Base-by-base conservation (phyloP, 441 rosid species). In the Jatropha podagrica region DNA sequence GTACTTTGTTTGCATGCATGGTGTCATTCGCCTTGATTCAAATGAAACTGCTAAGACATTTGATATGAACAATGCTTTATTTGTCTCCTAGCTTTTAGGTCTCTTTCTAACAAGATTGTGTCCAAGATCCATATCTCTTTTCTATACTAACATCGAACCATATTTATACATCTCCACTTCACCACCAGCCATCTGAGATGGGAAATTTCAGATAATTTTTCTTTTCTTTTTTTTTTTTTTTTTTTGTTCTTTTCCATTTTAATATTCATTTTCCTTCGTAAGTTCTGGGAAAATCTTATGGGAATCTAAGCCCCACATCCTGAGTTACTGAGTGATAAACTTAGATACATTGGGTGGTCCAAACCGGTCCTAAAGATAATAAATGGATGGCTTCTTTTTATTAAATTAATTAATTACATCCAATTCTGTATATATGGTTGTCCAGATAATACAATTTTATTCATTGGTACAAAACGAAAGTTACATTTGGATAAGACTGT, bases 41-140 rank as follows among this genome's bases (percentile, higher is more conserved):
- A 20, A 23, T 17, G 46, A 65, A 46, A 42, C 27, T 8, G 41
- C 4, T n/a, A 71, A 65, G 65, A 65, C 69, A 75, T 69, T 48
- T 78, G 80, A 69, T 41, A 42, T 66, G 23, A 23, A 23, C 77
- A 41, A 3, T 60, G 73, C 54, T 42, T 17, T 51, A 60, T 52
- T 73, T 74, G 82, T 83, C 75, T 3, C 75, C 18, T 71, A 4
- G 49, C 48, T 23, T 46, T 0, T 11, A 17, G 37, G 72, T 79
- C 80, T 60, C 74, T 74, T 79, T 79, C 84, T 12, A 20, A 2
- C 7, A 15, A 65, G 86, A 81, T 83, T 74, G 59, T 44, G n/a
- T 48, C 13, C 60, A 65, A 72, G 17, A 65, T 79, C 74, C 75
- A 67, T 32, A 26, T 65, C 77, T 60, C 32, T 66, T 27, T 6